phyloP scores from a whole-genome alignment of 257 asterid genomes.

The Haberlea rhodopensis region DNA sequence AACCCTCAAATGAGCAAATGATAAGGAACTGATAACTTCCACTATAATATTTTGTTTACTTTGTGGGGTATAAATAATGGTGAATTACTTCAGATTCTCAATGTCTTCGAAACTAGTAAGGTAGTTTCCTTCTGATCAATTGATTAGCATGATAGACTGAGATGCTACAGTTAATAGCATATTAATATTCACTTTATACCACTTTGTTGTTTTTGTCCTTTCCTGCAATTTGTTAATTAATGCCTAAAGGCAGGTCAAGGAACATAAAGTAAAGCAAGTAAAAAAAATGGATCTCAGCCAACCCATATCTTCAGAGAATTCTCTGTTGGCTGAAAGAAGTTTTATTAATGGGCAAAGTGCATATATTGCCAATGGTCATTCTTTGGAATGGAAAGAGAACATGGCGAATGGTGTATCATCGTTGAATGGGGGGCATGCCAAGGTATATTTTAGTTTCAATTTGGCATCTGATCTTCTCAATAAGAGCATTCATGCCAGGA shows the following conservation, averaged over 20 bases:
- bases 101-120: background rate
- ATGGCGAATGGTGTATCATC: constrained; percentile 29
- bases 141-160: constrained; percentile 5
- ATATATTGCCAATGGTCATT: constrained; percentile 36
- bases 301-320: constrained; percentile 60
- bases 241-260: constrained; percentile 64
- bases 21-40: background rate
- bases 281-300: constrained; percentile 46
- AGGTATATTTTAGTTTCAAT: constrained; percentile 40
- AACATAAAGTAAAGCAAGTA: constrained; percentile 51
- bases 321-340: constrained; percentile 66
- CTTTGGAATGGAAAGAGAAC: constrained; percentile 52
- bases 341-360: constrained; percentile 42
- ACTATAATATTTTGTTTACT: background rate
- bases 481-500: constrained; percentile 13
- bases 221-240: constrained; percentile 30
- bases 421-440: constrained; percentile 33
- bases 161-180: background rate
- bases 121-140: constrained; percentile 17
- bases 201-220: constrained; percentile 10
- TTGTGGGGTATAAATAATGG: constrained; percentile 10
- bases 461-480: constrained; percentile 20
- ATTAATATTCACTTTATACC: constrained; percentile 9
- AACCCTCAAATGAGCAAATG: background rate
- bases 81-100: constrained; percentile 5